Evolutionary conservation across 2,329 filamentous ascomycete species (phyloP).

Genomic region (Pseudogymnoascus sp.): DNA sequence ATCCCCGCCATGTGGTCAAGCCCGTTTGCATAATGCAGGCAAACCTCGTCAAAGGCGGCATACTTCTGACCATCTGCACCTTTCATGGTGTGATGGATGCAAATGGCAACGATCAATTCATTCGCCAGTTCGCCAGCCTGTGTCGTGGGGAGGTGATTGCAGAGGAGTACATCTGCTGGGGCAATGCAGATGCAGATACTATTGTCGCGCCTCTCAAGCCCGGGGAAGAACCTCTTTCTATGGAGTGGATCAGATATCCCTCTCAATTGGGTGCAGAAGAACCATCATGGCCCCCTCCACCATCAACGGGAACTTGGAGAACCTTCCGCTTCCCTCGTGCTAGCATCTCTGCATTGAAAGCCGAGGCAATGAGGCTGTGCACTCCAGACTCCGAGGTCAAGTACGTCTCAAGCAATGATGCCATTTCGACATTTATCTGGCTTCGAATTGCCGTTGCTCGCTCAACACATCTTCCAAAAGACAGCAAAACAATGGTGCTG

Average conservation of each 20-base stretch:
- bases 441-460: background rate
- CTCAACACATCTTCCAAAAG: background rate
- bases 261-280: background rate
- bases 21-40: background rate
- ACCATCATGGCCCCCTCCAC: background rate
- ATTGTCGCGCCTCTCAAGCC: background rate
- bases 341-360: background rate
- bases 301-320: background rate
- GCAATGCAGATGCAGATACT: background rate
- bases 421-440: constrained; percentile 1
- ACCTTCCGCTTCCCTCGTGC: background rate
- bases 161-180: background rate
- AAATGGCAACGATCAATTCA: background rate
- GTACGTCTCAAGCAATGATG: constrained; percentile 2
- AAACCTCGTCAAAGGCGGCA: background rate
- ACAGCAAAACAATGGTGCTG: background rate
- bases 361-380: background rate
- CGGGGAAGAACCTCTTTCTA: background rate
- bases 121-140: background rate
- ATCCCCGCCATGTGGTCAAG: background rate
- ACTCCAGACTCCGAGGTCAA: background rate
- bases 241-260: background rate
- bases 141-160: background rate
- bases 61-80: background rate
- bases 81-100: constrained; percentile 4